Conservation (phyloP, 164 flowering plant species). For the Sextonia rubra region DNA sequence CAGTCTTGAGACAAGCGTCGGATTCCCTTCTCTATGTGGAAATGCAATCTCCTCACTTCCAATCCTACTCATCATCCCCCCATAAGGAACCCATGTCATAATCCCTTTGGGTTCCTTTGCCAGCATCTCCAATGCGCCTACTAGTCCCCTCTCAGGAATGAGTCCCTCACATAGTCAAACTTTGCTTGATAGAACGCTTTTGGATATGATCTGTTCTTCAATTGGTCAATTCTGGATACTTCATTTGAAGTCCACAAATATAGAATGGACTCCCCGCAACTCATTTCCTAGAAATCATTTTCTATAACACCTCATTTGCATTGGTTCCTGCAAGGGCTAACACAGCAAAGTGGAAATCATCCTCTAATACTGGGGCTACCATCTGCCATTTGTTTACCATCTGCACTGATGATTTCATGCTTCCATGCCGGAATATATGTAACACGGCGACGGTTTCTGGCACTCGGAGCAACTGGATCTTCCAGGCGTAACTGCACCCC, state of each 20-base stretch:
- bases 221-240: constrained; percentile 2
- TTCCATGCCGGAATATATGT: constrained; percentile 1
- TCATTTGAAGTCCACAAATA: constrained; percentile 6
- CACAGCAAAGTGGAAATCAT: constrained; percentile 13
- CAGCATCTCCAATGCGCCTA: constrained; percentile 1
- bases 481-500: constrained; percentile 23
- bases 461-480: constrained; percentile 9
- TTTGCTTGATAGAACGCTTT: constrained; percentile 19
- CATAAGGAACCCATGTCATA: constrained; percentile 21
- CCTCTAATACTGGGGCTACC: constrained; percentile 5
- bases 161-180: constrained; percentile 18
- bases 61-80: constrained; percentile 17
- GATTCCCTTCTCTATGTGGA: constrained; percentile 25
- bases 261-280: constrained; percentile 17
- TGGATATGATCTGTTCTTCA: constrained; percentile 14
- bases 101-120: constrained; percentile 17
- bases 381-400: constrained; percentile 20
- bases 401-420: not conserved
- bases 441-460: constrained; percentile 16
- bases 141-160: constrained; percentile 12
- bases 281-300: constrained; percentile 21
- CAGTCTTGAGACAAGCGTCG: too few relatives aligned
- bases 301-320: not conserved
- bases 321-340: constrained; percentile 5
- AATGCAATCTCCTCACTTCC: constrained; percentile 16